Evolutionary conservation across 2,329 filamentous ascomycete species (phyloP).

Genomic region (Hypocreales sp.): DNA sequence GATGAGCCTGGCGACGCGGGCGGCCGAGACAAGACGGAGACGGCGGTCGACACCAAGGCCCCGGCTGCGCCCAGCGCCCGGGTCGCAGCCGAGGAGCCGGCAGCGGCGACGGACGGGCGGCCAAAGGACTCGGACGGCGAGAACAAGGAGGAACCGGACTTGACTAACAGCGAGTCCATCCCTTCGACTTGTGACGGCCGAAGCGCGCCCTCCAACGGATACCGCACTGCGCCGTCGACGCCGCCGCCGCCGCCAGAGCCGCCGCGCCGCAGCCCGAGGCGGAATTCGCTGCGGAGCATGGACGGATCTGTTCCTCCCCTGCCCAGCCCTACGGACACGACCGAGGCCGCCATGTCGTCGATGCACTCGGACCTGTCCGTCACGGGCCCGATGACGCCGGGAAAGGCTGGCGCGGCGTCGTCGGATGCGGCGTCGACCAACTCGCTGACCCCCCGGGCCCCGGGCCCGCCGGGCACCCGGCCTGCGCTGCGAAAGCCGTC

Average conservation of each 20-base stretch:
- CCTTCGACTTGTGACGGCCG: slow-evolving; percentile 1
- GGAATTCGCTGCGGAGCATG: slow-evolving; percentile 7
- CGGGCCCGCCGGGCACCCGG: neutral
- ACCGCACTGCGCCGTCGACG: slow-evolving; percentile 6
- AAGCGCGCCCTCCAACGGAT: slow-evolving; percentile 1
- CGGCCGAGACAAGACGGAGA: neutral
- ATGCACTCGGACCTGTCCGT: neutral
- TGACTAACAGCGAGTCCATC: slow-evolving; percentile 5
- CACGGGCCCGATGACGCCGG: neutral
- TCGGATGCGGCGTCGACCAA: neutral
- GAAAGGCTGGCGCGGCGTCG: too few relatives aligned
- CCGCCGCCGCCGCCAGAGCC: slow-evolving; percentile 11
- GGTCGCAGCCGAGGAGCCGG: too few relatives aligned
- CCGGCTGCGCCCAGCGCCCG: too few relatives aligned
- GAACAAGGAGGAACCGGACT: slow-evolving; percentile 1
- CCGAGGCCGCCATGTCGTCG: neutral
- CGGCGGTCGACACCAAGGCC: too few relatives aligned
- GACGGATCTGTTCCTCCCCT: slow-evolving; percentile 1
- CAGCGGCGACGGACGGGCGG: too few relatives aligned
- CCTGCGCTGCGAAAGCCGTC: neutral
- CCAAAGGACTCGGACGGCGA: too few relatives aligned
- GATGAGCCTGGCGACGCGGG: slow-evolving; percentile 1
- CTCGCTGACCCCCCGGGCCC: neutral
- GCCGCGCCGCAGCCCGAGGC: slow-evolving; percentile 12
- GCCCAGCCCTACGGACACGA: neutral